Percentiles rank a stretch among this genome's conserved stretches.
These are phyloP conservation scores for Sugiyamaella grinbergsii DNA, from an alignment of 1,139 yeast genomes.

Conservation along the genomic window DNA sequence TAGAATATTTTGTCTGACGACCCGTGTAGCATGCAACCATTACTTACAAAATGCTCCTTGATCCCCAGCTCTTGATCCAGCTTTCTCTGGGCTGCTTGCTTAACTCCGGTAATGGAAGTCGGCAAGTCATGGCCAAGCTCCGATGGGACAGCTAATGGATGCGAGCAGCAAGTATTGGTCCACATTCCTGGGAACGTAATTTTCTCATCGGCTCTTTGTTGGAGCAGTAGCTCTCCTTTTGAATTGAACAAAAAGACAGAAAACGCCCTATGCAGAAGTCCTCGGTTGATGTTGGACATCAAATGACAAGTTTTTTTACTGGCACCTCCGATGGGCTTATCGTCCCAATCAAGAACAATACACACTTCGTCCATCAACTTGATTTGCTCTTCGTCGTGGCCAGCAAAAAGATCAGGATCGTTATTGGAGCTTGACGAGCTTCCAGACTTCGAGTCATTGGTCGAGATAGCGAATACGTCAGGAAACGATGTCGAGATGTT, in stretches of 20 bases:
- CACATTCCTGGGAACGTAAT: conserved; percentile 95
- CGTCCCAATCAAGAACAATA: conserved; percentile 86
- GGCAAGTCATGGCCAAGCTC: conserved; percentile 72
- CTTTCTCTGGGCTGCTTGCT: conserved; percentile 88
- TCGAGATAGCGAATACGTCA: conserved; percentile 26
- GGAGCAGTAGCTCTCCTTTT: conserved; percentile 74
- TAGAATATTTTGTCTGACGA: neutral
- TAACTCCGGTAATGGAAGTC: conserved; percentile 73
- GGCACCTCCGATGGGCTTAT: conserved; percentile 87
- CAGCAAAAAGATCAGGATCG: conserved; percentile 55
- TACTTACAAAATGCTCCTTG: conserved; percentile 50
- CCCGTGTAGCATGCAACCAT: neutral
- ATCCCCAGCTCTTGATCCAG: conserved; percentile 93
- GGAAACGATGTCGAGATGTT: conserved; percentile 25
- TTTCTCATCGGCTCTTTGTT: conserved; percentile 93
- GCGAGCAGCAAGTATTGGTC: conserved; percentile 99
- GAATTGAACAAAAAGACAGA: conserved; percentile 88
- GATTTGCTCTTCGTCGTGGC: conserved; percentile 94
- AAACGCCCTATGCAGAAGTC: conserved; percentile 92
- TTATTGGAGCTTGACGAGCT: conserved; percentile 26
- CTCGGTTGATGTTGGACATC: conserved; percentile 81
- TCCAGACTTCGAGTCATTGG: conserved; percentile 8
- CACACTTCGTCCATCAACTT: conserved; percentile 95
- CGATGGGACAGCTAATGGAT: conserved; percentile 80
- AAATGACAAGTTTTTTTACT: conserved; percentile 91